Evolutionary conservation across 2,329 filamentous ascomycete species (phyloP).

Genomic region (Fusarium lateritium): DNA sequence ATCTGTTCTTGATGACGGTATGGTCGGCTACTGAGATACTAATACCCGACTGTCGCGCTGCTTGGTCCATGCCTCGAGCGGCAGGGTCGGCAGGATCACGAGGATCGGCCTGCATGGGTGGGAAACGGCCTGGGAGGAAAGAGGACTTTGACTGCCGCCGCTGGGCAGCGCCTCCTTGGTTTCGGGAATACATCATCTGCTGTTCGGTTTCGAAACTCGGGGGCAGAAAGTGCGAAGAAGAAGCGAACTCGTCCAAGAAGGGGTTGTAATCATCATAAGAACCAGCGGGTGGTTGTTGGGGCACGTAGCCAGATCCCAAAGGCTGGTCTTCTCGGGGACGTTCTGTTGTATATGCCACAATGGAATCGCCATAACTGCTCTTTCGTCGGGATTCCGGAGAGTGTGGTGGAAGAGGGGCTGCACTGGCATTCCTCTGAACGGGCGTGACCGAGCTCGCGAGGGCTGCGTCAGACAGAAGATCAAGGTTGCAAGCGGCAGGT

Average conservation of each 20-base stretch:
- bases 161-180: slow-evolving; percentile 56
- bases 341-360: slow-evolving; percentile 62
- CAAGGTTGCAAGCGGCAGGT: slow-evolving; percentile 68
- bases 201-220: slow-evolving; percentile 69
- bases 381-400: slow-evolving; percentile 61
- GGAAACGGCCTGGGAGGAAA: slow-evolving; percentile 68
- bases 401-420: slow-evolving; percentile 60
- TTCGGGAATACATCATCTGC: slow-evolving; percentile 66
- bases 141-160: slow-evolving; percentile 63
- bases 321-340: slow-evolving; percentile 63
- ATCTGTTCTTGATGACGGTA: slow-evolving; percentile 68
- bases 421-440: slow-evolving; percentile 66
- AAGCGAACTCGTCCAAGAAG: slow-evolving; percentile 70
- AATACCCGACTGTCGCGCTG: slow-evolving; percentile 55
- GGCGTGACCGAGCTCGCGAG: slow-evolving; percentile 68
- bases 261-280: slow-evolving; percentile 71
- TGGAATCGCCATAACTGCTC: slow-evolving; percentile 62
- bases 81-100: slow-evolving; percentile 56
- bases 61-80: slow-evolving; percentile 51
- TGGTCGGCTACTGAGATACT: slow-evolving; percentile 70
- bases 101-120: slow-evolving; percentile 68
- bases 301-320: slow-evolving; percentile 57
- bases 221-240: slow-evolving; percentile 69
- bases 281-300: slow-evolving; percentile 49
- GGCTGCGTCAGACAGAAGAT: slow-evolving; percentile 72